phyloP scores from a whole-genome alignment of 768 basidiomycete species.

The Phanerochaete sordida region DNA sequence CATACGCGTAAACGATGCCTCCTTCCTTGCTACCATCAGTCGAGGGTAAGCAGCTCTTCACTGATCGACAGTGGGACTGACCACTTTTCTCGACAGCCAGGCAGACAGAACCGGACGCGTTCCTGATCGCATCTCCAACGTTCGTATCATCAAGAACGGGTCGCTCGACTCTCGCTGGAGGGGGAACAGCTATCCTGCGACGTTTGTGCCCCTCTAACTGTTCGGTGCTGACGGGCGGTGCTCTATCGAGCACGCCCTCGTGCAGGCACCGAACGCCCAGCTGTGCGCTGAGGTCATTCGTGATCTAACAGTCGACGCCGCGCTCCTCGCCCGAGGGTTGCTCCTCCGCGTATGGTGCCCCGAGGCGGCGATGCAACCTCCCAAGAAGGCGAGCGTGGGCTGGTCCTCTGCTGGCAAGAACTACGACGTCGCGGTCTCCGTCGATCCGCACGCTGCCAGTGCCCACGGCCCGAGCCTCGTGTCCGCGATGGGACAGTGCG shows the following conservation, averaged over 20 bases:
- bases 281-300: constrained; percentile 15
- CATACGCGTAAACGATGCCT: constrained; percentile 9
- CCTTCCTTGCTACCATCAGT: constrained; percentile 1
- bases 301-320: constrained; percentile 3
- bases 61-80: too few relatives aligned
- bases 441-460: constrained; percentile 3
- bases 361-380: constrained; percentile 21
- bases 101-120: too few relatives aligned
- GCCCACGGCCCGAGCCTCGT: constrained; percentile 13
- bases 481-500: constrained; percentile 3
- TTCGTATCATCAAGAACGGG: constrained; percentile 29
- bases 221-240: constrained; percentile 27
- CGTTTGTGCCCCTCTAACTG: constrained; percentile 36
- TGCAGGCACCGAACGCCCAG: constrained; percentile 21
- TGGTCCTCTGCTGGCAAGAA: constrained; percentile 9
- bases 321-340: constrained; percentile 14
- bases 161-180: constrained; percentile 27
- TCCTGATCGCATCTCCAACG: constrained; percentile 27
- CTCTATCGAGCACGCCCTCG: constrained; percentile 33
- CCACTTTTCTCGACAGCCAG: too few relatives aligned
- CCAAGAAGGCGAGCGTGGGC: constrained; percentile 1
- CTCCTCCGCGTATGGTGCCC: constrained; percentile 13
- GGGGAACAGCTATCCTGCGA: constrained; percentile 26
- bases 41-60: not conserved
- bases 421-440: constrained; percentile 12